Base-by-base conservation (phyloP, 2,329 filamentous ascomycete species). In the Madurella mycetomatis region DNA sequence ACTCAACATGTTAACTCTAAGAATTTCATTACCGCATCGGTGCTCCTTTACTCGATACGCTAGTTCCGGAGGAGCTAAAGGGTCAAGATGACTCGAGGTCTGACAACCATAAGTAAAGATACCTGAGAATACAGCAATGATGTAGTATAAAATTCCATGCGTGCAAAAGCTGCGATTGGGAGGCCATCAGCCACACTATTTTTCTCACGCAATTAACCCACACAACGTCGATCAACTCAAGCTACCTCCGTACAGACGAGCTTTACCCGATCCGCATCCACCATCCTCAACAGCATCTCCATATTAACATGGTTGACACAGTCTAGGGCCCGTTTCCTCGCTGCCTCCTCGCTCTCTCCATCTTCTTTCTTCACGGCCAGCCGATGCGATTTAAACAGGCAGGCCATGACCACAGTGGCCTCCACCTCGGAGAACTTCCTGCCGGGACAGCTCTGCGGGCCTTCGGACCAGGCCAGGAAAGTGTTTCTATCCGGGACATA, bases 351-450 rank as follows among this genome's bases (percentile, higher is more conserved):
- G 2, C 31, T 54, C 45, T 64, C 62, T 4, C 53, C 51, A 2
- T 17, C 8, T 3, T 45, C 16, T 30, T 31, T 51, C 44, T 57
- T 58, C 0, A 59, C 41, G 8, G 8, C 11, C 5, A 64, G 13
- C 13, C 58, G 56, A 30, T 63, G 57, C 4, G 2, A 1, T 9
- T 43, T 30, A 13, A 63, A 57, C 2, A 65, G 15, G 9, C 53
- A 53, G 2, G 62, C 64, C 4, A 64, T 11, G 2, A 61, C 61
- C 1, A 60, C 64, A 1, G 61, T 60, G 0, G 37, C 57, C 34
- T 65, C 58, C 1, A 65, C 62, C 50, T 55, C 57, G 18, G 61
- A 47, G 40, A 65, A 64, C 30, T 62, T 61, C 40, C 51, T 63
- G 9, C 56, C 56, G 2, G 62, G 61, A 42, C 61, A 64, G 34